These are phyloP conservation scores for Chlorociboria aeruginascens DNA, from an alignment of 495 filamentous ascomycete species.

Conservation along the genomic window DNA sequence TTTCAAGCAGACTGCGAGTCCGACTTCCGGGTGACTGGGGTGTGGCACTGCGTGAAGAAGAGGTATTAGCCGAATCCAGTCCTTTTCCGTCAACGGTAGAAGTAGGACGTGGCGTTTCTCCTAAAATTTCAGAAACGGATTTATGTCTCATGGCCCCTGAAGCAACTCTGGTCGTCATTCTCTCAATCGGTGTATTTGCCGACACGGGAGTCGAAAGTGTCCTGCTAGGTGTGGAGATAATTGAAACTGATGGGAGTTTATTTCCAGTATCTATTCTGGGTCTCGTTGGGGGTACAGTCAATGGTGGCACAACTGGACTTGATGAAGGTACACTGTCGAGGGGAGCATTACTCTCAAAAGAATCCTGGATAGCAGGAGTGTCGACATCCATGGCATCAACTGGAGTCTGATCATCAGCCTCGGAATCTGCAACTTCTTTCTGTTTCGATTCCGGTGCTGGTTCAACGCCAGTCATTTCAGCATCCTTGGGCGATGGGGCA, in stretches of 20 bases:
- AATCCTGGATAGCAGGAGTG: slow-evolving; percentile 12
- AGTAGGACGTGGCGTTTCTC: slow-evolving; percentile 42
- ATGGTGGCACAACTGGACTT: slow-evolving; percentile 9
- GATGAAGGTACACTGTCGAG: background rate
- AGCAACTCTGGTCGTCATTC: slow-evolving; percentile 51
- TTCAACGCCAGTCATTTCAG: slow-evolving; percentile 1
- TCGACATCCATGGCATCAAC: slow-evolving; percentile 16
- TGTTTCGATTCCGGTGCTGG: background rate
- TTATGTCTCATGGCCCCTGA: slow-evolving; percentile 60
- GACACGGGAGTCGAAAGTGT: slow-evolving; percentile 15
- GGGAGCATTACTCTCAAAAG: slow-evolving; percentile 11
- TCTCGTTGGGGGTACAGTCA: slow-evolving; percentile 8
- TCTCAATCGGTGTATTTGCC: slow-evolving; percentile 29
- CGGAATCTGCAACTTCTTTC: slow-evolving; percentile 14
- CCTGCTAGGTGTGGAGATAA: slow-evolving; percentile 7
- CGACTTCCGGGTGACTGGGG: slow-evolving; percentile 34
- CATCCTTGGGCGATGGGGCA: slow-evolving; percentile 2
- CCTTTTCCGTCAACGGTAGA: slow-evolving; percentile 15
- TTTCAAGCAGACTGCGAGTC: slow-evolving; percentile 40
- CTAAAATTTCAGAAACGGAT: slow-evolving; percentile 61
- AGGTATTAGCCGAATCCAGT: slow-evolving; percentile 21
- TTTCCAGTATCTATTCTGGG: slow-evolving; percentile 3
- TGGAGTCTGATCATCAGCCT: slow-evolving; percentile 6
- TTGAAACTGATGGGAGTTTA: slow-evolving; percentile 16
- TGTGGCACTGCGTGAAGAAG: slow-evolving; percentile 23